Evolutionary conservation across 139 green algal species (phyloP).

Genomic region (Edaphochlamys debaryana): DNA sequence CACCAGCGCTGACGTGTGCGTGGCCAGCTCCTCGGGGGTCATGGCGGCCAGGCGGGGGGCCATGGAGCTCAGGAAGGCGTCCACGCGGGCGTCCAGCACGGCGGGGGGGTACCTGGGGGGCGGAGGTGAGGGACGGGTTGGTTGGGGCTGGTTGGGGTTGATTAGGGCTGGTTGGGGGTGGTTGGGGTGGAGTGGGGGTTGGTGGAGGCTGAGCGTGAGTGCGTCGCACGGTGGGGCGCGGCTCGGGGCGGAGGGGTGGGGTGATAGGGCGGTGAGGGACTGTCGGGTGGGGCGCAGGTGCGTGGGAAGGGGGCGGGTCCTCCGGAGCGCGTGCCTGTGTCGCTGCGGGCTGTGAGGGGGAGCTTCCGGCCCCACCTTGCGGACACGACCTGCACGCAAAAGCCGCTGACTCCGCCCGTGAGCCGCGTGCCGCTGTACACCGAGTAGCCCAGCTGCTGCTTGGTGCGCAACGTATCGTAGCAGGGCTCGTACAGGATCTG

Average conservation of each 20-base stretch:
- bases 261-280: too few species aligned
- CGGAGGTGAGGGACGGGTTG: background rate
- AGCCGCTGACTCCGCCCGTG: slow-evolving; percentile 89
- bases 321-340: too few species aligned
- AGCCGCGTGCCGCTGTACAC: slow-evolving; percentile 81
- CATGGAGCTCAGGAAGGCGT: slow-evolving; percentile 83
- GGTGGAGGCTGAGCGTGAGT: too few species aligned
- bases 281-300: too few species aligned
- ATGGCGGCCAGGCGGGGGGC: slow-evolving; percentile 1
- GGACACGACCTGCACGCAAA: slow-evolving; percentile 81
- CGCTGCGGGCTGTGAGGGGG: too few species aligned
- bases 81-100: slow-evolving; percentile 76
- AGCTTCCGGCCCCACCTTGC: too few species aligned
- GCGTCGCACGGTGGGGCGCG: too few species aligned
- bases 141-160: too few species aligned
- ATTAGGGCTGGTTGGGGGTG: too few species aligned
- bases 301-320: too few species aligned
- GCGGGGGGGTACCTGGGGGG: slow-evolving; percentile 21
- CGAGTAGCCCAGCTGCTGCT: slow-evolving; percentile 96
- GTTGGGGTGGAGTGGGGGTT: too few species aligned
- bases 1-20: slow-evolving; percentile 76
- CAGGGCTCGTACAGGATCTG: slow-evolving; percentile 83
- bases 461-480: slow-evolving; percentile 90
- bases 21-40: slow-evolving; percentile 72
- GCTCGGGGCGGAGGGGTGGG: too few species aligned